Percentiles rank a stretch among this genome's conserved stretches.
Conservation (phyloP, 225 moss, liverwort and hornwort genomes). For the Physcomitrellopsis africana region DNA sequence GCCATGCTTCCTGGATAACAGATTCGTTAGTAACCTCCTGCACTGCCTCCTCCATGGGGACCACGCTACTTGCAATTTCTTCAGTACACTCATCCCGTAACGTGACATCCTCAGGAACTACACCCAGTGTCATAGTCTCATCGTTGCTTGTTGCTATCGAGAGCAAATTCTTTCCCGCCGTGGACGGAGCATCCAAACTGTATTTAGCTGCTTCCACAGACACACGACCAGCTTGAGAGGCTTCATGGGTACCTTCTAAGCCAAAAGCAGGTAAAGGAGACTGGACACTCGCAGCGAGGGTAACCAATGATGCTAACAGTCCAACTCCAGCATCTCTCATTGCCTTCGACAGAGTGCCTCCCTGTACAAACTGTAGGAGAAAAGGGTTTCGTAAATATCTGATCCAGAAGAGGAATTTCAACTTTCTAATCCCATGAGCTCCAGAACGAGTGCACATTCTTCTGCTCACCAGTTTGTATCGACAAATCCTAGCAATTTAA, state of each 20-base stretch:
- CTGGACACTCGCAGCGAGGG: constrained; percentile 25
- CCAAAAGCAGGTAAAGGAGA: constrained; percentile 26
- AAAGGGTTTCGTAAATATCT: not conserved
- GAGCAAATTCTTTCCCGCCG: constrained; percentile 14
- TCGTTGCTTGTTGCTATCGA: constrained; percentile 4
- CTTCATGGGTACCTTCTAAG: constrained; percentile 12
- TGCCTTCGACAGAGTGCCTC: not conserved
- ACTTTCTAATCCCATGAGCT: not conserved
- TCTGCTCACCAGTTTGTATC: not conserved
- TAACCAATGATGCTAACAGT: constrained; percentile 34
- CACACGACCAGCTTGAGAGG: constrained; percentile 20
- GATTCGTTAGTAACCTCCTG: constrained; percentile 74
- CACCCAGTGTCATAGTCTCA: constrained; percentile 18
- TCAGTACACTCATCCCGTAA: constrained; percentile 36
- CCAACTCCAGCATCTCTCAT: constrained; percentile 34
- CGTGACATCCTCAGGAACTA: constrained; percentile 20
- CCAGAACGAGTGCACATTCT: not conserved
- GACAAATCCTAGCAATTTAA: not conserved
- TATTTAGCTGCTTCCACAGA: not conserved
- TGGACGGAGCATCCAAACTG: constrained; percentile 11
- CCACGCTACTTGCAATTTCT: constrained; percentile 32
- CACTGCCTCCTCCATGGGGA: constrained; percentile 37
- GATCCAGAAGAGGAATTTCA: not conserved
- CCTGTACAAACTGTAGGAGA: constrained; percentile 16
- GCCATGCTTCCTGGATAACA: constrained; percentile 79